phyloP scores from a whole-genome alignment of 805 yeast species.

The Gaillardinia entomophila region DNA sequence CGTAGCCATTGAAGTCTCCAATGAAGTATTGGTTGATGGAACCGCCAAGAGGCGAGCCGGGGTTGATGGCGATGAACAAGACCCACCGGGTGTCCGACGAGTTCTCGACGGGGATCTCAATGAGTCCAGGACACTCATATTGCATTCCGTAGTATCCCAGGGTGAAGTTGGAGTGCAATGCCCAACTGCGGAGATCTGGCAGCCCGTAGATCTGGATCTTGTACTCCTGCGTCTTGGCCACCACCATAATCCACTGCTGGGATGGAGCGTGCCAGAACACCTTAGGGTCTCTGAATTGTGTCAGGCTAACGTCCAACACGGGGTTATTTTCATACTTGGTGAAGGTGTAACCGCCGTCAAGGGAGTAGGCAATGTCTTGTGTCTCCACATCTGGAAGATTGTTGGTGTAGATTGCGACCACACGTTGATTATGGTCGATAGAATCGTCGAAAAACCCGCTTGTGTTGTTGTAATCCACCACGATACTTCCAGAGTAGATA shows the following conservation, averaged over 20 bases:
- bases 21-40: slow-evolving; percentile 34
- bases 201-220: slow-evolving; percentile 21
- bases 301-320: slow-evolving; percentile 20
- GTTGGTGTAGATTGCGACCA: slow-evolving; percentile 32
- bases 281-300: slow-evolving; percentile 31
- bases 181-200: slow-evolving; percentile 18
- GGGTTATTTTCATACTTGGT: slow-evolving; percentile 21
- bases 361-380: slow-evolving; percentile 28
- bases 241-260: slow-evolving; percentile 22
- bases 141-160: slow-evolving; percentile 28
- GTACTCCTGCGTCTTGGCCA: slow-evolving; percentile 22
- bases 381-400: slow-evolving; percentile 17
- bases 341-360: slow-evolving; percentile 31
- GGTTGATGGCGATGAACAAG: slow-evolving; percentile 32
- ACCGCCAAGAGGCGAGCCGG: slow-evolving; percentile 38
- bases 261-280: slow-evolving; percentile 26
- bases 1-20: slow-evolving; percentile 35
- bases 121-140: slow-evolving; percentile 38
- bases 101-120: slow-evolving; percentile 19
- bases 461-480: slow-evolving; percentile 31
- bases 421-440: slow-evolving; percentile 20
- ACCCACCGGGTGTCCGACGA: slow-evolving; percentile 24
- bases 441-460: slow-evolving; percentile 24
- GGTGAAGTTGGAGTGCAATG: slow-evolving; percentile 17
- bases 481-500: slow-evolving; percentile 32